Evolutionary conservation across 2,329 filamentous ascomycete genomes (phyloP), one percentile per base, ranked within the genome.

Genomic region (Neonectria ditissima): DNA sequence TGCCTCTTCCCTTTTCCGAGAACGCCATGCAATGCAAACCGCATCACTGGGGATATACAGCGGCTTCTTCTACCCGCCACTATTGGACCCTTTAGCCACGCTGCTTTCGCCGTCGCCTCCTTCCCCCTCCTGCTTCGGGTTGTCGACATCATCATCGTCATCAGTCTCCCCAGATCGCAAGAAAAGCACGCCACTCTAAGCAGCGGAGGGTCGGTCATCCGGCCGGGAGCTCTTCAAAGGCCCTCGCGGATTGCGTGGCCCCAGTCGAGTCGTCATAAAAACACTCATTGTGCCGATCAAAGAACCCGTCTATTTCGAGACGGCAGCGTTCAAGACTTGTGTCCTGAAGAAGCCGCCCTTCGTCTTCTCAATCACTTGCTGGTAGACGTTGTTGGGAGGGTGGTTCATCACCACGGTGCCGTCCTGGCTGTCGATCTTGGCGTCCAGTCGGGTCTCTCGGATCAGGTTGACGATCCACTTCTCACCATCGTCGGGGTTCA

Each of bases 391-490:
- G 84, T 97, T 96, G 67, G 96, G 95, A 55, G 95, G 96, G 83
- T 99, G 96, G 86, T 99, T 98, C 95, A 99, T 99, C 73, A 98
- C 90, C 56, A 99, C 96, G 58, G 96, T 98, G 77, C 96, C 96
- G 82, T 97, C 93, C 85, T 98, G 93, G 84, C 97, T 97, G 83
- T 99, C 96, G 78, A 98, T 98, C 89, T 99, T 99, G 76, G 96
- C 96, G 78, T 99, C 96, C 68, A 99, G 92, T 67, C 94, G 89
- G 24, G 96, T 99, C 82, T 99, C 96, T 69, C 96, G 91, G 82
- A 99, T 99, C 69, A 99, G 87, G 85, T 99, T 99, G 74, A 99
- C 96, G 76, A 99, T 99, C 96, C 96, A 99, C 86, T 99, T 99
- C 89, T 99, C 96, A 75, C 96, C 96, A 77, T 98, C 96, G 77